Evolutionary conservation across 495 filamentous ascomycete genomes (phyloP).

Genomic region (Aspergillus sparsus): DNA sequence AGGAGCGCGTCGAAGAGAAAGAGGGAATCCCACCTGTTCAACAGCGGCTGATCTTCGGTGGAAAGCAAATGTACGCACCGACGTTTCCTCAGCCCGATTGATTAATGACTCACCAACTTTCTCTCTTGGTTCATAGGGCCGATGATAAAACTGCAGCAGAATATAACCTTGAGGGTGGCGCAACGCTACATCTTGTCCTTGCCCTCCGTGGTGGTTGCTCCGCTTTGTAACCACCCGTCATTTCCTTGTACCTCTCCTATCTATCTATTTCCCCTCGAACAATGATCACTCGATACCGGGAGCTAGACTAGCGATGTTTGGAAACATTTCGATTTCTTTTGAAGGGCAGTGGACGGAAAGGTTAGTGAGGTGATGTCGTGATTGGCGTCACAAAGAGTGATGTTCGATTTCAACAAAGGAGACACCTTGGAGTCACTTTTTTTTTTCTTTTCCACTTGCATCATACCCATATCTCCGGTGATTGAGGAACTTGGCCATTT

Average conservation of each 20-base stretch:
- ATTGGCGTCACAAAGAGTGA: too few relatives aligned
- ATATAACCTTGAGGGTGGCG: constrained; percentile 87
- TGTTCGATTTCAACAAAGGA: too few relatives aligned
- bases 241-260: neutral
- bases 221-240: constrained; percentile 19
- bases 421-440: too few relatives aligned
- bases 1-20: constrained; percentile 98
- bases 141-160: constrained; percentile 87
- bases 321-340: too few relatives aligned
- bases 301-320: too few relatives aligned
- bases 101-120: neutral
- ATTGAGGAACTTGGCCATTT: too few relatives aligned
- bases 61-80: constrained; percentile 87
- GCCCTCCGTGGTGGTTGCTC: constrained; percentile 76
- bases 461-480: too few relatives aligned
- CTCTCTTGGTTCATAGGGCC: constrained; percentile 55
- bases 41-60: constrained; percentile 92
- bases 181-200: constrained; percentile 92
- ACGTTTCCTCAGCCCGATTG: neutral
- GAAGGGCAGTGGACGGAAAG: neutral
- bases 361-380: neutral
- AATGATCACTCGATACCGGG: neutral
- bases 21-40: constrained; percentile 98
- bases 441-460: too few relatives aligned
- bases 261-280: neutral